These are phyloP conservation scores for Fusarium verrucosum DNA, from an alignment of 2,329 filamentous ascomycete genomes.

Conservation along the genomic window DNA sequence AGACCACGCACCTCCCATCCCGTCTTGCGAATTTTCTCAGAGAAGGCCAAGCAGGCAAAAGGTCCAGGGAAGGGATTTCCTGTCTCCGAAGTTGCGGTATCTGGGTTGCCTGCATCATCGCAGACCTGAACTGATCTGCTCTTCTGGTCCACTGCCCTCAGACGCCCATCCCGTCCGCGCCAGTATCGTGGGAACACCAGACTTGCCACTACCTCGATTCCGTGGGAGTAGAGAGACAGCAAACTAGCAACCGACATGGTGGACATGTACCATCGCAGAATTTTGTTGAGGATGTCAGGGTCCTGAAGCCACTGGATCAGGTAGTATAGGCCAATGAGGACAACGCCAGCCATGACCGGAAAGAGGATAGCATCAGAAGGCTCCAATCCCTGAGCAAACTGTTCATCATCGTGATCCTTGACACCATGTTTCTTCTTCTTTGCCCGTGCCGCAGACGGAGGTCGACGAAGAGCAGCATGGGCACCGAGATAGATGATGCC, in stretches of 20 bases:
- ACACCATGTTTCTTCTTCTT: slow-evolving; percentile 57
- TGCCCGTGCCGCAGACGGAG: slow-evolving; percentile 76
- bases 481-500: slow-evolving; percentile 86
- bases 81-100: slow-evolving; percentile 37
- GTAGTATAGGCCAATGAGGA: slow-evolving; percentile 82
- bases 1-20: slow-evolving; percentile 63
- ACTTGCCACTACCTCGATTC: slow-evolving; percentile 69
- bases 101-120: slow-evolving; percentile 48
- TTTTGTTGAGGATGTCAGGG: slow-evolving; percentile 80
- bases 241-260: slow-evolving; percentile 81
- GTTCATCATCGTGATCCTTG: slow-evolving; percentile 61
- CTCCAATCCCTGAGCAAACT: slow-evolving; percentile 60
- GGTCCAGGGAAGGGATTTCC: slow-evolving; percentile 46
- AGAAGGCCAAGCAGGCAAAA: slow-evolving; percentile 49
- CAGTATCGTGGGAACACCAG: slow-evolving; percentile 80
- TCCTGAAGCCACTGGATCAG: slow-evolving; percentile 90
- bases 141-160: slow-evolving; percentile 59
- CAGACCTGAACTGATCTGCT: slow-evolving; percentile 52
- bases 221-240: slow-evolving; percentile 77
- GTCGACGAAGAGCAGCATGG: slow-evolving; percentile 84
- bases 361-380: slow-evolving; percentile 86
- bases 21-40: slow-evolving; percentile 35
- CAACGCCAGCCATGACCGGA: slow-evolving; percentile 77
- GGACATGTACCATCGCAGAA: slow-evolving; percentile 86
- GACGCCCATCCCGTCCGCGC: slow-evolving; percentile 53